phyloP scores from a whole-genome alignment of 192 early-diverging fungal genomes.

The Podila verticillata region DNA sequence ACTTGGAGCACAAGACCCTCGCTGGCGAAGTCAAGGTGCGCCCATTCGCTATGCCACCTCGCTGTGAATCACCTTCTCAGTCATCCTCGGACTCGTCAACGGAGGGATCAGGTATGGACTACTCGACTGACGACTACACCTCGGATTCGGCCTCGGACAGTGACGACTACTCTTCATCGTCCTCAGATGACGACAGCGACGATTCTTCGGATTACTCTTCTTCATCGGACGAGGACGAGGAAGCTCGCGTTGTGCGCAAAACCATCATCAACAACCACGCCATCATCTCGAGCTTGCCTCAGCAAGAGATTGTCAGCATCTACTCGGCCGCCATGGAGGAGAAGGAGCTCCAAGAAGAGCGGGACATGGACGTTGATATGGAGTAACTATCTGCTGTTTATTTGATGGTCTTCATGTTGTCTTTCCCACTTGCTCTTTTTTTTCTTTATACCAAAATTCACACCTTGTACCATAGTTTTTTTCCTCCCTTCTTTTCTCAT shows the following conservation, averaged over 20 bases:
- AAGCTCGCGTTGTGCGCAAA: conserved; percentile 13
- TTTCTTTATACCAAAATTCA: conserved; percentile 6
- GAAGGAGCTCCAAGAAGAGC: conserved; percentile 21
- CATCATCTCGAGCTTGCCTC: conserved; percentile 27
- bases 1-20: conserved; percentile 43
- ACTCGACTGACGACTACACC: conserved; percentile 35
- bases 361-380: conserved; percentile 22
- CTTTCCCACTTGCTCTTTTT: not conserved
- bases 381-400: conserved; percentile 6
- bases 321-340: conserved; percentile 25
- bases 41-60: conserved; percentile 37
- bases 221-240: conserved; percentile 31
- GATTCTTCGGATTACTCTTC: conserved; percentile 28
- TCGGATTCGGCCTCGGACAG: conserved; percentile 30
- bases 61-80: conserved; percentile 28
- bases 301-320: conserved; percentile 25
- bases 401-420: not conserved
- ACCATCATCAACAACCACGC: conserved; percentile 25
- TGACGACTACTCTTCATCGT: conserved; percentile 30
- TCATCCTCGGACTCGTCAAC: conserved; percentile 29
- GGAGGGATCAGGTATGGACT: conserved; percentile 36
- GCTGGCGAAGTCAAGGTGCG: conserved; percentile 40
- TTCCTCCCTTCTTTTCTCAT: not conserved
- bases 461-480: conserved; percentile 3
- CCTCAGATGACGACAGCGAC: conserved; percentile 38